Evolutionary conservation across 768 basidiomycete species (phyloP).

Genomic region (Strobilomyces dryophilus): DNA sequence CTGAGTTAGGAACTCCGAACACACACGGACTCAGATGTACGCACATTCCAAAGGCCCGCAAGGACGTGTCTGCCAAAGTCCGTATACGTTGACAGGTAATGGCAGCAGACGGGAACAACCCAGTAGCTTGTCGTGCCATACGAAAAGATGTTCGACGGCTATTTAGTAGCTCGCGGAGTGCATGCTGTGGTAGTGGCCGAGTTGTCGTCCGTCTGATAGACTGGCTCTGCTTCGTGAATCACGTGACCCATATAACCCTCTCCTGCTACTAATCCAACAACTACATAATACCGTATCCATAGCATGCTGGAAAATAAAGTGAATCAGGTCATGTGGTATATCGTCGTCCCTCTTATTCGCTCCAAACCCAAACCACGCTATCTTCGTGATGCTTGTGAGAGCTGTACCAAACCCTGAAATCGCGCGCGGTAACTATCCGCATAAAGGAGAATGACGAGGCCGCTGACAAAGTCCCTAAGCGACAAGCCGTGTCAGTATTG

Average conservation of each 20-base stretch:
- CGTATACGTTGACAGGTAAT: constrained; percentile 33
- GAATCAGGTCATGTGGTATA: constrained; percentile 19
- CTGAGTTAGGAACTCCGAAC: constrained; percentile 7
- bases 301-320: constrained; percentile 7
- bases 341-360: constrained; percentile 1
- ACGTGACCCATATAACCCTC: constrained; percentile 12
- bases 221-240: neutral
- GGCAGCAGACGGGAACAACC: constrained; percentile 16
- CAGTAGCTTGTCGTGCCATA: constrained; percentile 22
- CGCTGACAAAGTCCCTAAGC: constrained; percentile 48
- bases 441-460: constrained; percentile 45
- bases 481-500: neutral
- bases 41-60: constrained; percentile 78
- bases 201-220: neutral
- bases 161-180: constrained; percentile 9
- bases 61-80: constrained; percentile 43
- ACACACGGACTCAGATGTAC: constrained; percentile 28
- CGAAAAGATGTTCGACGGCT: constrained; percentile 4
- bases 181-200: constrained; percentile 14
- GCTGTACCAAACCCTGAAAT: constrained; percentile 36
- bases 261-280: neutral
- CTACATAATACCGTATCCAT: constrained; percentile 4
- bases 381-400: constrained; percentile 37
- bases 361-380: constrained; percentile 2
- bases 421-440: constrained; percentile 45